Base-by-base conservation (phyloP, 495 filamentous ascomycete species). In the Pyrenopolyporus hunteri region DNA sequence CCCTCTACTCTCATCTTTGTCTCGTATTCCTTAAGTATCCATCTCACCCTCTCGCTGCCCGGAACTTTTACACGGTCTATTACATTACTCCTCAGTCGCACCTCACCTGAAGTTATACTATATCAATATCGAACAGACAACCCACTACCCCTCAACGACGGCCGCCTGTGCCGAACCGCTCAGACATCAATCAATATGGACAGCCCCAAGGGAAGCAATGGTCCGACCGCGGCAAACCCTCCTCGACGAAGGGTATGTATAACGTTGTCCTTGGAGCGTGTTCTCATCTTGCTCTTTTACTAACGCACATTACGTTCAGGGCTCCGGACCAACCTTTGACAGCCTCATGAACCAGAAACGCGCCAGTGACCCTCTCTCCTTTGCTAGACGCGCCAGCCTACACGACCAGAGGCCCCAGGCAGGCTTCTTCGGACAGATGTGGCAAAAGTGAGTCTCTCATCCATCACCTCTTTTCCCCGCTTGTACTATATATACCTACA, bases 391-490 rank as follows among this genome's bases (percentile, higher is more conserved):
- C 3, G 71, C 76, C 64, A 78, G 74, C 57, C 60, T 80, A 19
- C 70, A 66, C 52, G 78, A 80, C 43, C 78, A 80, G 71, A 75
- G 73, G 46, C 75, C 75, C 9, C 32, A 56, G 17, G 6, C 68
- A 6, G 78, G 78, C 35, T 74, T 79, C 60, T 64, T 80, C 44
- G 77, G 75, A 9, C 60, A 70, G 63, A 78, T 79, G 77, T 80
- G 78, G 78, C 66, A 77, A 42, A 76, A 73, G 78, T 80, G 47
- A 25, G 72, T 59, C 26, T 29, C 39, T 8, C 13, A 10, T 13
- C 14, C 29, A 17, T 35, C 31, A 25, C 6, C 17, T 47, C 14
- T 14, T 39, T 45, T 1, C 17, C 25, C 4, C 17, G 14, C 25
- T n/a, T 13, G 10, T 26, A n/a, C 2, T 6, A 7, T 4, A 2